Evolutionary conservation across 805 yeast genomes (phyloP).

Genomic region (Candida nonsorbophila): DNA sequence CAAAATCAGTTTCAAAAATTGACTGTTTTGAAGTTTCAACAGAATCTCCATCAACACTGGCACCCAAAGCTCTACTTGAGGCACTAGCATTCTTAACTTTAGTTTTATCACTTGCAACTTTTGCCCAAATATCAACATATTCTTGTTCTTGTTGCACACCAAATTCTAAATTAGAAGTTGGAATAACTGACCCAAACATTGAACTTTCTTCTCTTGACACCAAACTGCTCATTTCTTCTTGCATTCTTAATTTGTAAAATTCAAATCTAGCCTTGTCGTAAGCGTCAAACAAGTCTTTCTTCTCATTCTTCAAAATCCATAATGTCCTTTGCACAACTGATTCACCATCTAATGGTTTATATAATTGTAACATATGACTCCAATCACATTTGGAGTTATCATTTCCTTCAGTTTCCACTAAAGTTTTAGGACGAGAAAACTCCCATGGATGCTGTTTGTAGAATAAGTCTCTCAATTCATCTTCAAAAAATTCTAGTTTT

Average conservation of each 20-base stretch:
- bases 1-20: constrained; percentile 11
- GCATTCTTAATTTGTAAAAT: constrained; percentile 80
- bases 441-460: constrained; percentile 98
- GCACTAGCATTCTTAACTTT: constrained; percentile 46
- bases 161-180: constrained; percentile 54
- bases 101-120: constrained; percentile 62
- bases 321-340: constrained; percentile 41
- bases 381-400: constrained; percentile 62
- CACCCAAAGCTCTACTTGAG: constrained; percentile 15
- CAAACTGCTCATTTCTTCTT: constrained; percentile 70
- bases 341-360: constrained; percentile 84
- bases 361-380: constrained; percentile 68
- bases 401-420: constrained; percentile 70
- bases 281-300: constrained; percentile 48
- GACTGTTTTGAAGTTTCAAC: constrained; percentile 9
- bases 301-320: constrained; percentile 24
- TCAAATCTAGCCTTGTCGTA: constrained; percentile 86
- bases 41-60: constrained; percentile 15
- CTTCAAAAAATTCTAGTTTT: constrained; percentile 61
- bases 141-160: constrained; percentile 71
- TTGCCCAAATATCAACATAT: constrained; percentile 68
- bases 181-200: constrained; percentile 79
- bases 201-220: constrained; percentile 76
- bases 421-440: constrained; percentile 77
- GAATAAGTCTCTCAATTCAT: constrained; percentile 74